phyloP scores from a whole-genome alignment of 345 rosid species.

The Eucalyptus caleyi region DNA sequence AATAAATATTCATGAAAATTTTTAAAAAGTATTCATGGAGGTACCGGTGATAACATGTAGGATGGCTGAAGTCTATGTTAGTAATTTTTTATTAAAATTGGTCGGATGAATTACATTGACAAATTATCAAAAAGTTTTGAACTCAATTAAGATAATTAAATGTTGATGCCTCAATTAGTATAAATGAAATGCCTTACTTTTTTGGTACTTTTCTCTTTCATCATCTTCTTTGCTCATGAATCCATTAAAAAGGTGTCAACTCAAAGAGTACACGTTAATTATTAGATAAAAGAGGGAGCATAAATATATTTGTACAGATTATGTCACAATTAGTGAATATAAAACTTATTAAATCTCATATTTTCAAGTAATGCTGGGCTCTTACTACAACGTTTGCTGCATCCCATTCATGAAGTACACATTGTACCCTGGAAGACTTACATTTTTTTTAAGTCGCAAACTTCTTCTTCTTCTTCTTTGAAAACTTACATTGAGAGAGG shows the following conservation, averaged over 20 bases:
- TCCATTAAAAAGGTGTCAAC: not conserved
- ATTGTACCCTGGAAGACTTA: not conserved
- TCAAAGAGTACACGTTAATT: not conserved
- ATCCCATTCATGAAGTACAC: not conserved
- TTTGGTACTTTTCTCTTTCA: no score
- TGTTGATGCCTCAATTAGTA: no score
- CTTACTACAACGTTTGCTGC: not conserved
- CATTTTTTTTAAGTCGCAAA: no score
- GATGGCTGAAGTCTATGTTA: fast-evolving
- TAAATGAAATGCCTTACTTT: no score
- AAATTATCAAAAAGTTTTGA: no score
- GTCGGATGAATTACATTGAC: fast-evolving
- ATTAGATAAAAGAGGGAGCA: not conserved
- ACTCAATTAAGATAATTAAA: no score
- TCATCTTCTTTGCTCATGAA: not conserved
- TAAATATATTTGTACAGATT: not conserved
- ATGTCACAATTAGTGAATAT: not conserved
- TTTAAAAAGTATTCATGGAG: no score
- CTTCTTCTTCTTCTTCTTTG: fast-evolving
- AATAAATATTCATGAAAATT: no score
- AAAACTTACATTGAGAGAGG: not conserved
- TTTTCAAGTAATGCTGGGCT: not conserved
- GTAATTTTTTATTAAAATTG: fast-evolving
- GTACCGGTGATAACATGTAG: no score
- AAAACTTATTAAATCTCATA: not conserved